Evolutionary conservation across 148 eudicot genomes (phyloP).

Genomic region (Rhododendron mucronatum): DNA sequence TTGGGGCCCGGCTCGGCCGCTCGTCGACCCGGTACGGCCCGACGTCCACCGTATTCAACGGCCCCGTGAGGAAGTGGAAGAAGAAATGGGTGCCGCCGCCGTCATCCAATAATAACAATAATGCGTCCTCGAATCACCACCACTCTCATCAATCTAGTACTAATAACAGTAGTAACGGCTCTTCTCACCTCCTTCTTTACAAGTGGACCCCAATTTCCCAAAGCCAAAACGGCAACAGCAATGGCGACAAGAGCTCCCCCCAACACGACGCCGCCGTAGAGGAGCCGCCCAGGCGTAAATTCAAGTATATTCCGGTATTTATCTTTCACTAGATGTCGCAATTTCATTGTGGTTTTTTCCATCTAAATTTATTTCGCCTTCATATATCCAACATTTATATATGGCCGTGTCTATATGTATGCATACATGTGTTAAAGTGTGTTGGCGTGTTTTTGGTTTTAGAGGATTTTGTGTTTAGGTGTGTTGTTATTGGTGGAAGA

Average conservation of each 20-base stretch:
- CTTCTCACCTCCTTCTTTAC: conserved; percentile 49
- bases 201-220: conserved; percentile 70
- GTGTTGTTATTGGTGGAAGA: not conserved
- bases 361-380: not conserved
- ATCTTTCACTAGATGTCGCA: not conserved
- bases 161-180: conserved; percentile 23
- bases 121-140: conserved; percentile 20
- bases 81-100: conserved; percentile 66
- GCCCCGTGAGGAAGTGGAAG: conserved; percentile 93
- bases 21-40: conserved; percentile 77
- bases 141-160: conserved; percentile 11
- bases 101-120: conserved; percentile 7
- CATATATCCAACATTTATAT: not conserved
- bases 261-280: conserved; percentile 23
- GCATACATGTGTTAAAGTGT: not conserved
- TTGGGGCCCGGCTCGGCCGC: conserved; percentile 80
- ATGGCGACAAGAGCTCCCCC: conserved; percentile 2
- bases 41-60: conserved; percentile 61
- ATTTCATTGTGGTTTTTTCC: not conserved
- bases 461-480: not conserved
- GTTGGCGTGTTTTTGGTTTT: not conserved
- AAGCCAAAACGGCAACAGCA: conserved; percentile 23
- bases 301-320: conserved; percentile 84
- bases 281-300: conserved; percentile 55
- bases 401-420: not conserved